These are phyloP conservation scores for Tetrapisispora nanseiensis DNA, from an alignment of 805 yeast genomes.

Conservation along the genomic window DNA sequence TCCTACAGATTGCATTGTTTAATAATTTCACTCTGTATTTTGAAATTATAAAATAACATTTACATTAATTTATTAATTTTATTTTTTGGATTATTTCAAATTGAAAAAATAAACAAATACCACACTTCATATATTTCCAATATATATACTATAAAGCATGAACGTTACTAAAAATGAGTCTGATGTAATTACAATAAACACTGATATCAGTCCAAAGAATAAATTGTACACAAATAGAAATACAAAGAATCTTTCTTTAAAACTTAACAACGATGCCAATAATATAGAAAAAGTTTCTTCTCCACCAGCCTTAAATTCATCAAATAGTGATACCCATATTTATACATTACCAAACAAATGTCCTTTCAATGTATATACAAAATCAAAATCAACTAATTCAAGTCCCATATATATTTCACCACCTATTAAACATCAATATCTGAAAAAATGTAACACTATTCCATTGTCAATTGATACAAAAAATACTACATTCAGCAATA, in stretches of 20 bases:
- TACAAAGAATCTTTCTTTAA: slow-evolving; percentile 23
- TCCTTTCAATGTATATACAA: neutral
- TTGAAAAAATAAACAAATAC: too few species aligned
- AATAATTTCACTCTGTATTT: too few species aligned
- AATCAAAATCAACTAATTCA: neutral
- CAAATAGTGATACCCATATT: slow-evolving; percentile 20
- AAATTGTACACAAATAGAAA: slow-evolving; percentile 16
- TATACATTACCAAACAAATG: slow-evolving; percentile 5
- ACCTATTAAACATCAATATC: neutral
- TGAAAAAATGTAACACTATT: slow-evolving; percentile 12
- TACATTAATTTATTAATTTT: too few species aligned
- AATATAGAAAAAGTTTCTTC: neutral
- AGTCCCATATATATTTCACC: neutral
- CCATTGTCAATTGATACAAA: slow-evolving; percentile 21
- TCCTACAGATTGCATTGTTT: too few species aligned
- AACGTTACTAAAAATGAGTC: neutral
- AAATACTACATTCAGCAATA: neutral
- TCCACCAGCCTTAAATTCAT: slow-evolving; percentile 3
- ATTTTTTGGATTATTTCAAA: too few species aligned
- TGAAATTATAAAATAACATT: too few species aligned
- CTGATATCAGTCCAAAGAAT: neutral
- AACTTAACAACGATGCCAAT: slow-evolving; percentile 7
- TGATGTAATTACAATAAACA: neutral
- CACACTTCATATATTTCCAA: too few species aligned
- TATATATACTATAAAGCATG: too few species aligned